Percentiles rank a stretch among this genome's conserved stretches.
phyloP scores from a whole-genome alignment of 768 basidiomycete genomes.

The Coprinopsis sp. region DNA sequence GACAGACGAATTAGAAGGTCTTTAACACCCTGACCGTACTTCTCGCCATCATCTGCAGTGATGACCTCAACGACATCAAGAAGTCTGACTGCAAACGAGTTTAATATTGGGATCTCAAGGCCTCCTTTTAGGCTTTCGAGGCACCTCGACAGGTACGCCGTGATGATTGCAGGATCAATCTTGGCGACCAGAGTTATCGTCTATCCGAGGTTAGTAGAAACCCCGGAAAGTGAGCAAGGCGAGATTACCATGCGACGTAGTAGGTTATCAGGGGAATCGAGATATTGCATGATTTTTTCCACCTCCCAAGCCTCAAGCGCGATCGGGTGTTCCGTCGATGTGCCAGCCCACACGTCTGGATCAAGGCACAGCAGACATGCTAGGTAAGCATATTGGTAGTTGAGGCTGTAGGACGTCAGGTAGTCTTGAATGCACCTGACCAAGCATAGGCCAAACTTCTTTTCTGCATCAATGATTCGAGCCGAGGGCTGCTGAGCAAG shows the following conservation, averaged over 20 bases:
- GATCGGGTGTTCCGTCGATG: conserved; percentile 40
- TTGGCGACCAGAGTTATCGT: conserved; percentile 52
- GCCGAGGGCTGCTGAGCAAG: conserved; percentile 26
- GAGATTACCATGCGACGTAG: conserved; percentile 53
- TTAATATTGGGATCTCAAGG: conserved; percentile 16
- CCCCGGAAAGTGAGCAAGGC: neutral
- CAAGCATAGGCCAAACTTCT: conserved; percentile 27
- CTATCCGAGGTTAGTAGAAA: conserved; percentile 35
- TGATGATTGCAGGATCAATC: conserved; percentile 57
- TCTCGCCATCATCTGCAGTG: conserved; percentile 46
- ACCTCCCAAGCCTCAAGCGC: conserved; percentile 72
- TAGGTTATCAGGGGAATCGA: conserved; percentile 54
- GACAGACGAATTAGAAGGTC: conserved; percentile 32
- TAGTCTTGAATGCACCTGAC: conserved; percentile 50
- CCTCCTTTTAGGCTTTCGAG: conserved; percentile 1
- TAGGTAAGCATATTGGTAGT: conserved; percentile 64
- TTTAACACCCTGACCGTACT: conserved; percentile 50
- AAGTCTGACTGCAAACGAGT: conserved; percentile 32
- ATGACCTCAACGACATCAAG: conserved; percentile 53
- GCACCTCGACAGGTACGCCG: conserved; percentile 31
- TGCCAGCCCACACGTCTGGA: conserved; percentile 66
- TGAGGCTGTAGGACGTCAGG: conserved; percentile 51
- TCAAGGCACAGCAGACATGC: conserved; percentile 57
- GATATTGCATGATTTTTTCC: conserved; percentile 60
- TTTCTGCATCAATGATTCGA: conserved; percentile 22